Percentiles rank a stretch among this genome's conserved stretches.
These are phyloP conservation scores for Heliamphora pulchella DNA, from an alignment of 179 eudicot genomes.

Conservation along the genomic window DNA sequence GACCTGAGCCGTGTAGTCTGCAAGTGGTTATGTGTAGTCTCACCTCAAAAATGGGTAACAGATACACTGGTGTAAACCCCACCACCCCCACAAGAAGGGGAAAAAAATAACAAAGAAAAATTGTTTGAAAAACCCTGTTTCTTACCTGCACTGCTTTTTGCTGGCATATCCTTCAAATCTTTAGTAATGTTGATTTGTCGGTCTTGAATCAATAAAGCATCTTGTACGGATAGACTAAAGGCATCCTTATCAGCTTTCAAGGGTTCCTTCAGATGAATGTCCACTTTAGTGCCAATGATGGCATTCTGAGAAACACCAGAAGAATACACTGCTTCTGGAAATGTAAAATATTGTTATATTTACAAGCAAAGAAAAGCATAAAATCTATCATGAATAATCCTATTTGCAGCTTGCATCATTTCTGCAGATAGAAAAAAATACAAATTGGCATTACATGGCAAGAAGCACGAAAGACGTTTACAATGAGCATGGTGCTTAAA, in stretches of 20 bases:
- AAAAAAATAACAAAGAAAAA: neutral
- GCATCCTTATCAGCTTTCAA: conserved; percentile 20
- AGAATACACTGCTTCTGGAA: conserved; percentile 12
- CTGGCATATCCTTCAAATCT: conserved; percentile 8
- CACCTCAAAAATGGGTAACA: neutral
- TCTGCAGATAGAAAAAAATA: no score
- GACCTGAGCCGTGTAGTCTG: neutral
- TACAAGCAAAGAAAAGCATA: neutral
- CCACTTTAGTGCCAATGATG: conserved; percentile 18
- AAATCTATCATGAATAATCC: neutral
- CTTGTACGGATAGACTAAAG: conserved; percentile 13
- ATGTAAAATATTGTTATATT: neutral
- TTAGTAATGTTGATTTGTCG: conserved; percentile 12
- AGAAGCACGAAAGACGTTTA: no score
- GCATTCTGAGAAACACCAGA: conserved; percentile 22
- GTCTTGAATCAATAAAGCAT: conserved; percentile 17
- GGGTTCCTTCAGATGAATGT: conserved; percentile 20
- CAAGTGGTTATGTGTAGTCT: neutral
- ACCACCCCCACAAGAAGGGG: no score
- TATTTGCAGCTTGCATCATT: no score
- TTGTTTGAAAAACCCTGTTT: neutral
- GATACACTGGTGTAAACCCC: neutral
- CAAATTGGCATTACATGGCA: no score
- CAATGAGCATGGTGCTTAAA: no score
- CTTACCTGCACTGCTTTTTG: conserved; percentile 18